Percentiles rank a stretch among this genome's conserved stretches.
These are phyloP conservation scores for Sarocladiaceae sp. DNA, from an alignment of 2,329 filamentous ascomycete species.

Conservation along the genomic window DNA sequence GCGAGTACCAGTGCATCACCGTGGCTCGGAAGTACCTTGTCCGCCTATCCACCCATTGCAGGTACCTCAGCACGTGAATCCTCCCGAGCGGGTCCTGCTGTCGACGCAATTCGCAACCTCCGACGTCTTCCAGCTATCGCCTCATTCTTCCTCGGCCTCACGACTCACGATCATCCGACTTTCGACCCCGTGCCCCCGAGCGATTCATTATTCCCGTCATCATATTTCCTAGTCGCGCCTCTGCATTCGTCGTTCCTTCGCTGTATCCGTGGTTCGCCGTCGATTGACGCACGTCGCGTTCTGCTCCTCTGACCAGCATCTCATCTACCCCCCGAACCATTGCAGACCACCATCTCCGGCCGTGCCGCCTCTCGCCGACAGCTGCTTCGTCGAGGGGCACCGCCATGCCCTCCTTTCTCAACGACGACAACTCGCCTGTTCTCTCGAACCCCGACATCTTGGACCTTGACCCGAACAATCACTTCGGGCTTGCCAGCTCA, in stretches of 20 bases:
- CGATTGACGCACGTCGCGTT: constrained; percentile 1
- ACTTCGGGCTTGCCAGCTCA: constrained; percentile 26
- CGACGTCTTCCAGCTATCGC: background rate
- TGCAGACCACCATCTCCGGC: background rate
- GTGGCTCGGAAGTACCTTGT: constrained; percentile 1
- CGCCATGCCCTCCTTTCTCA: constrained; percentile 9
- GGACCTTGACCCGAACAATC: constrained; percentile 35
- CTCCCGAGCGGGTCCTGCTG: constrained; percentile 9
- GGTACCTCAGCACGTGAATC: constrained; percentile 7
- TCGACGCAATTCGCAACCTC: constrained; percentile 9
- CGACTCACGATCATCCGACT: background rate
- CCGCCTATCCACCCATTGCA: background rate
- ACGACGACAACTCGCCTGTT: constrained; percentile 35
- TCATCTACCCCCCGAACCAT: background rate
- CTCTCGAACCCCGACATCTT: constrained; percentile 38
- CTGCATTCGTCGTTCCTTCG: background rate
- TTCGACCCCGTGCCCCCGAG: background rate
- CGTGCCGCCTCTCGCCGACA: constrained; percentile 7
- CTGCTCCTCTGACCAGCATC: background rate
- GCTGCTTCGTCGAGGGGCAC: constrained; percentile 6
- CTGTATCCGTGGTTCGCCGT: background rate
- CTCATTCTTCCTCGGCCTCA: constrained; percentile 5
- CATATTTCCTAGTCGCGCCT: background rate
- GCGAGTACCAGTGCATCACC: too few species aligned
- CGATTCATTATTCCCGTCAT: background rate